These are phyloP conservation scores for Cytospora mali DNA, from an alignment of 2,329 filamentous ascomycete species.

Conservation along the genomic window DNA sequence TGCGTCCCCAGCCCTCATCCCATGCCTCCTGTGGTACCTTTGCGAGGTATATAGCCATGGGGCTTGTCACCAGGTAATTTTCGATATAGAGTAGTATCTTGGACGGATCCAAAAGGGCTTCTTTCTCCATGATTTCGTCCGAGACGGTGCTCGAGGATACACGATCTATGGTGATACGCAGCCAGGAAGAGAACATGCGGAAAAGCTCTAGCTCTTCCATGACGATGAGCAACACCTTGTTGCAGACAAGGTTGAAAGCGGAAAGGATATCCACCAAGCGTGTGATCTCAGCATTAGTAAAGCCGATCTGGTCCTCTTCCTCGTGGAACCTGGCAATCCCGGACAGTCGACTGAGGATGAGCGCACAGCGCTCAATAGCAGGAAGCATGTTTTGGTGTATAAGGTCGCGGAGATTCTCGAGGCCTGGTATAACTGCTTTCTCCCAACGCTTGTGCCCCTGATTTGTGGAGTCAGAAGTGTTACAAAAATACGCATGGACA, in stretches of 20 bases:
- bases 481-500: background rate
- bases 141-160: conserved; percentile 65
- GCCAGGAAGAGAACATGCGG: conserved; percentile 77
- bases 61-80: conserved; percentile 67
- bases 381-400: conserved; percentile 88
- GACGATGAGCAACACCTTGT: conserved; percentile 71
- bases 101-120: conserved; percentile 72
- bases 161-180: conserved; percentile 80
- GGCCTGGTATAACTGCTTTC: conserved; percentile 76
- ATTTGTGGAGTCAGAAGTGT: background rate
- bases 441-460: conserved; percentile 96
- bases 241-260: conserved; percentile 73
- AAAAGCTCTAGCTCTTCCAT: conserved; percentile 82
- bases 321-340: conserved; percentile 83
- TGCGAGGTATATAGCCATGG: conserved; percentile 63
- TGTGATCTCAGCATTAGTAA: conserved; percentile 64
- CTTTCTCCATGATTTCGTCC: conserved; percentile 77
- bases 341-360: conserved; percentile 80
- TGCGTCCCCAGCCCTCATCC: conserved; percentile 18
- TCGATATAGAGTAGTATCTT: conserved; percentile 79
- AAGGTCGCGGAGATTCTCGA: conserved; percentile 75
- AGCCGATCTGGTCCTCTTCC: conserved; percentile 65
- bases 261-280: conserved; percentile 71
- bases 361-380: conserved; percentile 77
- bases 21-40: conserved; percentile 46